Evolutionary conservation across 306 rosid species (phyloP).

Genomic region (Calophaca sinica): DNA sequence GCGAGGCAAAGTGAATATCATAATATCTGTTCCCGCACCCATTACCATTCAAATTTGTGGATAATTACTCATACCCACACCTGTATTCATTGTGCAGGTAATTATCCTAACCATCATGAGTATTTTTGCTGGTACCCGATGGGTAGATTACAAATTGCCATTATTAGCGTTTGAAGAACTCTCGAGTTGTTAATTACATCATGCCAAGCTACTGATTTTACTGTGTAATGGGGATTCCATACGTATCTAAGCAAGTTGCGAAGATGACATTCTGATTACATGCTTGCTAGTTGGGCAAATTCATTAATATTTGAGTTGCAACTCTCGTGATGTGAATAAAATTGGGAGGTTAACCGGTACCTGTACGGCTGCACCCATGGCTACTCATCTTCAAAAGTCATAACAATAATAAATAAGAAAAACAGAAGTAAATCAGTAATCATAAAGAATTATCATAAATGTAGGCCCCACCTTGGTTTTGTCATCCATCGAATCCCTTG

Average conservation of each 20-base stretch:
- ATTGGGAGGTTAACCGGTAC: conserved; percentile 36
- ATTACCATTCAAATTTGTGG: too few relatives aligned
- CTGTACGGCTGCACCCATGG: conserved; percentile 10
- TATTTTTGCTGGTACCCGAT: too few relatives aligned
- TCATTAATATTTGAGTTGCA: conserved; percentile 41
- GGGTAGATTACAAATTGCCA: too few relatives aligned
- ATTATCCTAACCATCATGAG: too few relatives aligned
- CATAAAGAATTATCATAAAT: conserved; percentile 30
- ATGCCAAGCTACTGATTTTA: not conserved
- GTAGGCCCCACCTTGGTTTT: conserved; percentile 24
- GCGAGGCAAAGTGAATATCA: too few relatives aligned
- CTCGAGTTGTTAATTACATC: not conserved
- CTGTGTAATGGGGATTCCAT: not conserved
- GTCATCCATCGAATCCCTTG: conserved; percentile 27
- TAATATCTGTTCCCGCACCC: too few relatives aligned
- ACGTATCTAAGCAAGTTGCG: not conserved
- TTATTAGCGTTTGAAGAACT: not conserved
- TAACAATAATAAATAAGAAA: conserved; percentile 32
- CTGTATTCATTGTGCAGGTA: too few relatives aligned
- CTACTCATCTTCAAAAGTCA: not conserved
- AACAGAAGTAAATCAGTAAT: conserved; percentile 17
- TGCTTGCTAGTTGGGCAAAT: conserved; percentile 31
- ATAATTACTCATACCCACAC: too few relatives aligned
- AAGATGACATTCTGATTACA: conserved; percentile 25
- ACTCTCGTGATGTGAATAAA: conserved; percentile 47